Conservation (phyloP, 768 basidiomycete genomes). For the Dioszegia crocea region DNA sequence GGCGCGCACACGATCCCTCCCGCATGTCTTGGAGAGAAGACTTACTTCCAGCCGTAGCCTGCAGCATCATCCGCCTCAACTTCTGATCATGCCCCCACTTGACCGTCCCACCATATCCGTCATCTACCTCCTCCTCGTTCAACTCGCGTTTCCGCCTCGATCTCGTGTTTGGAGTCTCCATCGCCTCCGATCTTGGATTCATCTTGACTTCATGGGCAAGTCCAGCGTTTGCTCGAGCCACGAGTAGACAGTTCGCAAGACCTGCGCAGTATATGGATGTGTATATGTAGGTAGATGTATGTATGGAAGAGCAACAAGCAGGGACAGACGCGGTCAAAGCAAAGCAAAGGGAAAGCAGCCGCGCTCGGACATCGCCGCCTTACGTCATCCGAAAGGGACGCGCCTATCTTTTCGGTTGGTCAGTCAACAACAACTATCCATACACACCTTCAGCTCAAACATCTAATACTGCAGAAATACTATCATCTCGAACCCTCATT, state of each 20-base stretch:
- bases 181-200: background rate
- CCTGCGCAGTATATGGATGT: too few relatives aligned
- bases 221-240: background rate
- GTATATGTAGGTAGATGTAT: too few relatives aligned
- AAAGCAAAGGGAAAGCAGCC: too few relatives aligned
- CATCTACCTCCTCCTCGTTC: slow-evolving; percentile 18
- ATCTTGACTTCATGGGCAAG: background rate
- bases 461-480: too few relatives aligned
- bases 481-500: too few relatives aligned
- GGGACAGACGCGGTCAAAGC: too few relatives aligned
- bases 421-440: slow-evolving; percentile 3
- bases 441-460: background rate
- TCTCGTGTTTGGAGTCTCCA: slow-evolving; percentile 37
- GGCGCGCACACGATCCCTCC: background rate
- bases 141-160: slow-evolving; percentile 32
- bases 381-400: background rate
- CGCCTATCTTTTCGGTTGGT: slow-evolving; percentile 3
- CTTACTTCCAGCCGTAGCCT: slow-evolving; percentile 28
- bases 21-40: background rate
- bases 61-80: slow-evolving; percentile 17
- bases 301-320: too few relatives aligned
- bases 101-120: slow-evolving; percentile 19
- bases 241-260: too few relatives aligned
- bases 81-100: slow-evolving; percentile 28
- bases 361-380: slow-evolving; percentile 3